phyloP scores from a whole-genome alignment of 2,329 filamentous ascomycete species.

The Microcyclospora pomicola region DNA sequence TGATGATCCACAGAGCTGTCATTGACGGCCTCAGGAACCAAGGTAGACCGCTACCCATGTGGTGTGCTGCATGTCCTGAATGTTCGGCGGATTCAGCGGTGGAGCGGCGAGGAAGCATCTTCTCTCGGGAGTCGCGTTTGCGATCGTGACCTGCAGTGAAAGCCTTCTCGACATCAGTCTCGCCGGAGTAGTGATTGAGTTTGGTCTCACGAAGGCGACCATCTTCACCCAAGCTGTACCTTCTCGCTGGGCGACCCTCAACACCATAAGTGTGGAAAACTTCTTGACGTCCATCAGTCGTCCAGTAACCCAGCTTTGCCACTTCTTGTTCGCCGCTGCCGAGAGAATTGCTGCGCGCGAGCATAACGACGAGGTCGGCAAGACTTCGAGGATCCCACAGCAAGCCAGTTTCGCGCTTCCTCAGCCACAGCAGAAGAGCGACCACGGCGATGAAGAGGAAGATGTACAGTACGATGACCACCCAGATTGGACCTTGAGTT shows the following conservation, averaged over 20 bases:
- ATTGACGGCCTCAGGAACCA: slow-evolving; percentile 59
- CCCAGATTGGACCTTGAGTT: slow-evolving; percentile 66
- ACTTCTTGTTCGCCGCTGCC: slow-evolving; percentile 38
- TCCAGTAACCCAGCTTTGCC: slow-evolving; percentile 72
- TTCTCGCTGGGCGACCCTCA: slow-evolving; percentile 37
- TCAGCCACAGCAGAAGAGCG: slow-evolving; percentile 51
- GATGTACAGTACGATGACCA: slow-evolving; percentile 59
- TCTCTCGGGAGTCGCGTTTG: slow-evolving; percentile 31
- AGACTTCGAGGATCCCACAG: slow-evolving; percentile 75
- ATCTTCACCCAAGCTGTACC: slow-evolving; percentile 34
- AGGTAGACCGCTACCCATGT: slow-evolving; percentile 34
- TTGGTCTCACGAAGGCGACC: slow-evolving; percentile 32
- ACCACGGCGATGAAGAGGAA: slow-evolving; percentile 46
- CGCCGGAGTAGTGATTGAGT: slow-evolving; percentile 30
- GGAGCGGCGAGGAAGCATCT: slow-evolving; percentile 12
- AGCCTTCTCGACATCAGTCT: slow-evolving; percentile 30
- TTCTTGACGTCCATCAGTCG: slow-evolving; percentile 47
- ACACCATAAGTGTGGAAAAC: slow-evolving; percentile 73
- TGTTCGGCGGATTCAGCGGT: slow-evolving; percentile 3
- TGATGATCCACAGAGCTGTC: slow-evolving; percentile 52
- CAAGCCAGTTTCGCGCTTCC: slow-evolving; percentile 50
- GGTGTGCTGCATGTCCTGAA: background rate
- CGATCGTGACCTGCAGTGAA: too few species aligned
- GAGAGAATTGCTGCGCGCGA: slow-evolving; percentile 68
- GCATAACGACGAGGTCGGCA: slow-evolving; percentile 64